phyloP scores from a whole-genome alignment of 129 eudicot genomes.

The Cynara cardunculus region DNA sequence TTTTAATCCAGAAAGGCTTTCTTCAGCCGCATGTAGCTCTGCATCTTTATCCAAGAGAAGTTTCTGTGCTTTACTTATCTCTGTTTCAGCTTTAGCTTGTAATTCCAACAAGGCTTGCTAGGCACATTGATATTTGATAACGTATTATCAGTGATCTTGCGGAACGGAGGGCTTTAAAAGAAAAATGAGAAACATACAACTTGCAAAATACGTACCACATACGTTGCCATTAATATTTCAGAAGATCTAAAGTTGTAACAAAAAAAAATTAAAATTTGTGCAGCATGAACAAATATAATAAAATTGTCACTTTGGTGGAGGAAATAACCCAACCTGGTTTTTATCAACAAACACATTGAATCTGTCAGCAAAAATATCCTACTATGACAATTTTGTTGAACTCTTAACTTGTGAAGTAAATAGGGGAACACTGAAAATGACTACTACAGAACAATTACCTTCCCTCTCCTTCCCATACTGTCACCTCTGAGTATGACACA shows the following conservation, averaged over 20 bases:
- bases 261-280: background rate
- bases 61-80: conserved; percentile 62
- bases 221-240: background rate
- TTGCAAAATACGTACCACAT: conserved; percentile 1
- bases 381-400: too few relatives aligned
- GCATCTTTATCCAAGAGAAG: conserved; percentile 75
- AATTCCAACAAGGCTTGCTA: conserved; percentile 64
- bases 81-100: conserved; percentile 81
- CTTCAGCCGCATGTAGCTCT: conserved; percentile 74
- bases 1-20: conserved; percentile 67
- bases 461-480: background rate
- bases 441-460: background rate
- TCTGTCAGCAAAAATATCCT: background rate
- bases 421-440: too few relatives aligned
- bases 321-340: background rate
- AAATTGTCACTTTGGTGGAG: background rate
- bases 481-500: background rate
- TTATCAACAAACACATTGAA: background rate
- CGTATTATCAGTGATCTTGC: conserved; percentile 1
- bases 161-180: background rate
- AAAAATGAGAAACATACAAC: background rate
- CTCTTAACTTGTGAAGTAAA: too few relatives aligned
- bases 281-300: background rate
- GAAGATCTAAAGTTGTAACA: background rate
- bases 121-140: background rate